These are phyloP conservation scores for Cutaneotrichosporon spelunceum DNA, from an alignment of 1,284 basidiomycete species.

Conservation along the genomic window DNA sequence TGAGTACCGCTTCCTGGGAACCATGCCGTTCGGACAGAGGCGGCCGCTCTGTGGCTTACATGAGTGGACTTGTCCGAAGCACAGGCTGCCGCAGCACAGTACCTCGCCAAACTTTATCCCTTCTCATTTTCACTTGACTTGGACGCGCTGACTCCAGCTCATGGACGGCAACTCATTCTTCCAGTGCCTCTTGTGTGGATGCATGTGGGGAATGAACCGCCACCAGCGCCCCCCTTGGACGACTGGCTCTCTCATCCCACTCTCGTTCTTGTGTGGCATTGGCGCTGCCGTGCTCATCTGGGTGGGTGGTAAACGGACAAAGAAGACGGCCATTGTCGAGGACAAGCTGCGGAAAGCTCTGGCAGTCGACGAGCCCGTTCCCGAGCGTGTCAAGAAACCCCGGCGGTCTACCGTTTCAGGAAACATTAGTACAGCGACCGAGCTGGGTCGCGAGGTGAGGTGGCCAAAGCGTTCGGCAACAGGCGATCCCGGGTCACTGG, in stretches of 20 bases:
- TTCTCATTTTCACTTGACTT: slow-evolving; percentile 4
- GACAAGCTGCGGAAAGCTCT: slow-evolving; percentile 67
- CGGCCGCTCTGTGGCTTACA: too few relatives aligned
- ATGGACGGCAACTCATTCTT: slow-evolving; percentile 80
- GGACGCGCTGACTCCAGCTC: slow-evolving; percentile 39
- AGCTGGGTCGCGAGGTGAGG: background rate
- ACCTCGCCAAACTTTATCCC: too few relatives aligned
- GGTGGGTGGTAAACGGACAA: slow-evolving; percentile 69
- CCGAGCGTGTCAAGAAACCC: slow-evolving; percentile 9
- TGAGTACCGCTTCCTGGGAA: slow-evolving; percentile 18
- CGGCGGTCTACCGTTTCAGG: slow-evolving; percentile 17
- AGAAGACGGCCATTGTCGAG: slow-evolving; percentile 70
- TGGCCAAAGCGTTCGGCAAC: slow-evolving; percentile 5
- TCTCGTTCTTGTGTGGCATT: slow-evolving; percentile 75
- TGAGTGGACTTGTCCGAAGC: too few relatives aligned
- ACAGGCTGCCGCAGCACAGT: too few relatives aligned
- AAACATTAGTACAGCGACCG: background rate
- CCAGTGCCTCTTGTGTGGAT: slow-evolving; percentile 68
- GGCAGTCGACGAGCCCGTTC: slow-evolving; percentile 41
- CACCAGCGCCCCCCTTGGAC: slow-evolving; percentile 55
- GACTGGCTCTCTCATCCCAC: slow-evolving; percentile 67
- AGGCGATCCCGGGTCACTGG: background rate
- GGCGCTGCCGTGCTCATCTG: slow-evolving; percentile 73
- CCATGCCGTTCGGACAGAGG: background rate
- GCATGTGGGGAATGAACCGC: slow-evolving; percentile 72